Evolutionary conservation across 139 green algal genomes (phyloP), one percentile per base, ranked within the genome.

Genomic region (Chlamydomonas incerta): DNA sequence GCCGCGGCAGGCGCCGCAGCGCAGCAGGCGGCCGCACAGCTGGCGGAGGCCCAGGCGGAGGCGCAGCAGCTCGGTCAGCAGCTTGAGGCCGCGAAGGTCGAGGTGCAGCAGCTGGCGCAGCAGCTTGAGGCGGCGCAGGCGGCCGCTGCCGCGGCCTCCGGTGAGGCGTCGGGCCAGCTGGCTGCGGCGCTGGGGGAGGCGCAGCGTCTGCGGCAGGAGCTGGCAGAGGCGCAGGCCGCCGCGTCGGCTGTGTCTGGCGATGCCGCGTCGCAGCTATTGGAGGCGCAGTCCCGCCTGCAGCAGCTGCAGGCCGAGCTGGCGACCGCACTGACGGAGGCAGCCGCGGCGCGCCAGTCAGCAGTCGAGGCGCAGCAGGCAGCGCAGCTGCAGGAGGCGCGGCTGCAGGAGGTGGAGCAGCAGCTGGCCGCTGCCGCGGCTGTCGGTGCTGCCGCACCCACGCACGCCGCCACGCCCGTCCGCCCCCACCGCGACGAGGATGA

Each of bases 401-500:
- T 31, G n/a, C 91, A 88, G 28, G 90, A 92, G 29, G 94, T 96
- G 37, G 83, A 92, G 35, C 83, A 91, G 70, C 88, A 93, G 46
- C 87, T 95, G 65, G 86, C 29, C 17, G 34, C n/a, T 17, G 31
- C 52, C 47, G 46, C 46, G 3, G 8, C 47, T 6, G 2, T 15
- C 26, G 23, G 11, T 14, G 3, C 34, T 13, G 33, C 14, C 20
- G 33, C 37, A n/a, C 10, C 28, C 69, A 11, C 2, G 20, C 69
- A 57, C 62, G n/a, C 29, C 63, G 63, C n/a, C 63, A 10, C 3
- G 29, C 26, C 41, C 69, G 35, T 3, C 34, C 10, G 3, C 31
- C 3, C 68, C 9, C 31, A 62, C 20, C 55, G 21, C 11, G 60
- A 2, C 17, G 46, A 34, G 18, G 74, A 69, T 23, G 74, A 82